These are phyloP conservation scores for Mycena epipterygia DNA, from an alignment of 768 basidiomycete species.

Conservation along the genomic window DNA sequence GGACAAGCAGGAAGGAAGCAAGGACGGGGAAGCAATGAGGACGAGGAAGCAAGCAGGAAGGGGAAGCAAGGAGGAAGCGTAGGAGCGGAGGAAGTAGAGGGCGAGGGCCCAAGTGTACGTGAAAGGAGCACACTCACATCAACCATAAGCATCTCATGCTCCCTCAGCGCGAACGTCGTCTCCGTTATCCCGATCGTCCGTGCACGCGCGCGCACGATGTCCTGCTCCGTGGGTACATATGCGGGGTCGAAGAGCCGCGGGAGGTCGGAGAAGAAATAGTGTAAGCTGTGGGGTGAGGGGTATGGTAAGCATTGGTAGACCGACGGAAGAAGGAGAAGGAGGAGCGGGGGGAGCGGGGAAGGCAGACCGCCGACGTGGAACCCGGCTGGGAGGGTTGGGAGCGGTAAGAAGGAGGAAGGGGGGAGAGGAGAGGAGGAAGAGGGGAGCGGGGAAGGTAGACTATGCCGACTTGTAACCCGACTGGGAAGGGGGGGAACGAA, in stretches of 20 bases:
- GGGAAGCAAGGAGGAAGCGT: neutral
- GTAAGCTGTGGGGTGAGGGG: slow-evolving; percentile 58
- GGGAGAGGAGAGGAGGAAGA: neutral
- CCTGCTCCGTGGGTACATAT: slow-evolving; percentile 85
- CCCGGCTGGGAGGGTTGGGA: no score
- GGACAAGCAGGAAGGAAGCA: neutral
- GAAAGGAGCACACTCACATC: slow-evolving; percentile 73
- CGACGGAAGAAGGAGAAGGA: neutral
- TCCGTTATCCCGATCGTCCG: slow-evolving; percentile 94
- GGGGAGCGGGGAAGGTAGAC: no score
- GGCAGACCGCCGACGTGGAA: no score
- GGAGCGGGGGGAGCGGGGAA: neutral
- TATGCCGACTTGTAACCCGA: no score
- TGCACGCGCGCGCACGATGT: slow-evolving; percentile 88
- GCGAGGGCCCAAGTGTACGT: no score
- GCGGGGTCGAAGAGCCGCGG: slow-evolving; percentile 82
- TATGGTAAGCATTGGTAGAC: neutral
- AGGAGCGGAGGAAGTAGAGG: neutral
- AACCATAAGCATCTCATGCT: slow-evolving; percentile 92
- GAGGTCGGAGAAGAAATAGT: slow-evolving; percentile 84
- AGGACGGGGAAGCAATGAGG: neutral
- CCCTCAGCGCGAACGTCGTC: slow-evolving; percentile 83
- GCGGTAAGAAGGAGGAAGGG: neutral
- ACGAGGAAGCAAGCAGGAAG: neutral
- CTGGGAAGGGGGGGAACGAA: no score